Evolutionary conservation across 768 basidiomycete genomes (phyloP), one percentile per base, ranked within the genome.

Genomic region (Tricholoma saponaceum): DNA sequence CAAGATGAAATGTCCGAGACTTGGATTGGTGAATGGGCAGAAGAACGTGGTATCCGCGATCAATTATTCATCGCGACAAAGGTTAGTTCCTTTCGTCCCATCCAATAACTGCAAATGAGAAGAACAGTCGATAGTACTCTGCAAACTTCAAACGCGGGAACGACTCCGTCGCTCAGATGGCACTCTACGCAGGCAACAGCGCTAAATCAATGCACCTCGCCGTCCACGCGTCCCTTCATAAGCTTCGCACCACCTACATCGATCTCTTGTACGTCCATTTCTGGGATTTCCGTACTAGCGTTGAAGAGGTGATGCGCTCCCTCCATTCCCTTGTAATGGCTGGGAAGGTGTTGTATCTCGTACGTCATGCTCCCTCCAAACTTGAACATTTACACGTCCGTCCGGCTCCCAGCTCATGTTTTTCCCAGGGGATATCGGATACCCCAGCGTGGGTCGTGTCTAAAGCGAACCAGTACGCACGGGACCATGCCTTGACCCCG

Each of bases 221-320:
- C 22, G 67, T 80, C n/a, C 62, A 69, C 18, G 74, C 62, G 3
- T 76, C 74, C 10, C 65, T 81, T 57, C 74, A 73, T 64, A 77
- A 74, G 61, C 69, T 82, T 1, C 65, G 73, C 43, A 78, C 75
- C 0, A 62, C 62, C 4, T 78, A 77, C 51, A 72, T 79, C 56
- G 78, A 80, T 58, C 60, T 79, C 33, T 66, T 79, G 13, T 79
- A 79, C 62, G 41, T 78, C 4, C 76, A 79, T 53, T 77, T 70
- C 68, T 81, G 82, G 82, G 83, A 84, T 62, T 80, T 71, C 53
- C 64, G 70, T 5, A 80, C 79, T 18, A 69, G 74, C 9, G 71
- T 85, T 49, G 78, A 81, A 62, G 84, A 87, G 66, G 68, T 85
- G 43, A 83, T 86, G 82, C 74, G 76, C 39, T 67, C 72, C 8